Evolutionary conservation across 495 filamentous ascomycete genomes (phyloP).

Genomic region (Xylaria telfairii): DNA sequence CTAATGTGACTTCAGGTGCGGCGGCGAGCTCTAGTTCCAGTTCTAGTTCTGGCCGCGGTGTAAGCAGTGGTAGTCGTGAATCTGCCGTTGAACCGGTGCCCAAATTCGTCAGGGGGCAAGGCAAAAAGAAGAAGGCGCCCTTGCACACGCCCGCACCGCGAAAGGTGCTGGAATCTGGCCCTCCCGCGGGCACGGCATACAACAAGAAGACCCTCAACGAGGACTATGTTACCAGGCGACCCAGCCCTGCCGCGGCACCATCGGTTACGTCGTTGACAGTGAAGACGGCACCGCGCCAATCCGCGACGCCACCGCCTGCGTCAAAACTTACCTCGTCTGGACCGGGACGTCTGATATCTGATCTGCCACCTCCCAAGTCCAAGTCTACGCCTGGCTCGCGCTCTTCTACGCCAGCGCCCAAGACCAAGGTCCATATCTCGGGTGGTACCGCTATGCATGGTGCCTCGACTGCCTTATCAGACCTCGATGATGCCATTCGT

Average conservation of each 20-base stretch:
- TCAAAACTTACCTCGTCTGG: slow-evolving; percentile 70
- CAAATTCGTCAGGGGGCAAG: slow-evolving; percentile 32
- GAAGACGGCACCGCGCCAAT: slow-evolving; percentile 32
- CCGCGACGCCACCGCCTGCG: slow-evolving; percentile 42
- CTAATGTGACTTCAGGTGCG: not conserved
- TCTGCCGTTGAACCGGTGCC: slow-evolving; percentile 43
- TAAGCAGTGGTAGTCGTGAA: not conserved
- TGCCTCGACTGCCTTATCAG: slow-evolving; percentile 73
- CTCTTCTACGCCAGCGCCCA: slow-evolving; percentile 60
- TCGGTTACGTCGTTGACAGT: slow-evolving; percentile 45
- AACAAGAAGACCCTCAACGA: slow-evolving; percentile 50
- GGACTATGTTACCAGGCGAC: slow-evolving; percentile 46
- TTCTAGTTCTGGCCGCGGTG: not conserved
- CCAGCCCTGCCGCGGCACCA: slow-evolving; percentile 42
- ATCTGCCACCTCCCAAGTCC: slow-evolving; percentile 68
- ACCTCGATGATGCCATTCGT: slow-evolving; percentile 92
- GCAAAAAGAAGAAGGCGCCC: slow-evolving; percentile 65
- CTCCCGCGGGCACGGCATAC: slow-evolving; percentile 44
- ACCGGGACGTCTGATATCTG: slow-evolving; percentile 78
- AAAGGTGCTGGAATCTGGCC: slow-evolving; percentile 63
- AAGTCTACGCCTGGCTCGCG: slow-evolving; percentile 61
- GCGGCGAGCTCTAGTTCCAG: not conserved
- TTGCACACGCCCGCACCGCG: slow-evolving; percentile 68
- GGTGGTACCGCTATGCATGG: slow-evolving; percentile 81
- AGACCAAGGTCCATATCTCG: slow-evolving; percentile 68